Percentiles rank a stretch among this genome's conserved stretches.
Conservation (phyloP, 2,329 filamentous ascomycete species). For the Nannizziopsis arthrosporioides region DNA sequence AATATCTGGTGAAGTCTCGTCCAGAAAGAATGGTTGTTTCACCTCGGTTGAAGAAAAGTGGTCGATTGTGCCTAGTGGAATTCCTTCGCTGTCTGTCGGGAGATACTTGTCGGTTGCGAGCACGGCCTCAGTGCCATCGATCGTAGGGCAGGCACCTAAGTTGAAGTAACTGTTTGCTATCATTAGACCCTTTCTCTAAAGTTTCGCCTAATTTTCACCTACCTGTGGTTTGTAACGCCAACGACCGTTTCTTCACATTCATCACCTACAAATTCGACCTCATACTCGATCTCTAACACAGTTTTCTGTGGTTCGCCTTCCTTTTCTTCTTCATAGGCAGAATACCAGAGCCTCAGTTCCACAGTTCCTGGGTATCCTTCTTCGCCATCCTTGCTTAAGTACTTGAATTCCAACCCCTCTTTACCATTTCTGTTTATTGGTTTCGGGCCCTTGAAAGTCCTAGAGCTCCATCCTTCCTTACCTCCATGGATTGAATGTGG, state of each 20-base stretch:
- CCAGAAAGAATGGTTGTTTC: constrained; percentile 58
- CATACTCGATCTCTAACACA: constrained; percentile 76
- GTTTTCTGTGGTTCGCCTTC: constrained; percentile 51
- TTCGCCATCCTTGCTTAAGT: constrained; percentile 65
- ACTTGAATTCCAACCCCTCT: constrained; percentile 55
- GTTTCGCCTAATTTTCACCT: constrained; percentile 11
- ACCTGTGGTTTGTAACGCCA: constrained; percentile 95
- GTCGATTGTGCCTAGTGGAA: constrained; percentile 58
- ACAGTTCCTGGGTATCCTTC: constrained; percentile 84
- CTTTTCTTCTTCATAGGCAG: constrained; percentile 54
- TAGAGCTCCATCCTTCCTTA: constrained; percentile 66
- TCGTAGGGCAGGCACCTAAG: constrained; percentile 46
- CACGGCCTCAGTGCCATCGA: constrained; percentile 50
- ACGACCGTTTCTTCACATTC: constrained; percentile 78
- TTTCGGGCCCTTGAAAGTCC: constrained; percentile 60
- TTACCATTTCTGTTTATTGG: constrained; percentile 47
- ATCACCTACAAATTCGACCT: constrained; percentile 65
- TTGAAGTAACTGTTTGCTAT: constrained; percentile 51
- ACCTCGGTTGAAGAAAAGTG: constrained; percentile 54
- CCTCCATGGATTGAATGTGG: constrained; percentile 67
- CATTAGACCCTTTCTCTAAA: neutral
- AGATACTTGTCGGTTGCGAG: constrained; percentile 55
- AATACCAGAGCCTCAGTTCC: constrained; percentile 66
- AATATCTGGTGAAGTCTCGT: constrained; percentile 58
- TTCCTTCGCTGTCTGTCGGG: constrained; percentile 58